Evolutionary conservation across 345 rosid species (phyloP).

Genomic region (Arabidopsis suecica): DNA sequence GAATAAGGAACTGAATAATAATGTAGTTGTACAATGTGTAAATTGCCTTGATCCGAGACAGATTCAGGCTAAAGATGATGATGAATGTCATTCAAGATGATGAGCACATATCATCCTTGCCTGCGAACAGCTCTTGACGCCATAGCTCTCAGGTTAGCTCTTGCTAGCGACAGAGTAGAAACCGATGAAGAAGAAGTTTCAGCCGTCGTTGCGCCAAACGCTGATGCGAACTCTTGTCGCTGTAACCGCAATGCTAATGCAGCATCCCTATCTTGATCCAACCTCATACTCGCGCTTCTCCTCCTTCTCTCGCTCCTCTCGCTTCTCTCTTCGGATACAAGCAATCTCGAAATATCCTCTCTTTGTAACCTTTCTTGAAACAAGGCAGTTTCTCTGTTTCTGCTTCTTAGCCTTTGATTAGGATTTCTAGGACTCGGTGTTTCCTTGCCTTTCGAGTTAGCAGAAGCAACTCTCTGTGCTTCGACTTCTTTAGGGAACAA

Average conservation of each 20-base stretch:
- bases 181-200: conserved; percentile 38
- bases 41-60: conserved; percentile 7
- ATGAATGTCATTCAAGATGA: conserved; percentile 10
- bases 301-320: conserved; percentile 51
- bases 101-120: conserved; percentile 41
- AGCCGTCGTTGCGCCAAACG: conserved; percentile 52
- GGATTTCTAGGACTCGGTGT: conserved; percentile 31
- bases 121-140: conserved; percentile 79
- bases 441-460: conserved; percentile 27
- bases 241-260: conserved; percentile 85
- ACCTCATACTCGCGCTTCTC: conserved; percentile 43
- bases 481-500: conserved; percentile 86
- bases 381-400: conserved; percentile 37
- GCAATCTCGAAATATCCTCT: conserved; percentile 63
- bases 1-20: background rate
- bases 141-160: conserved; percentile 91
- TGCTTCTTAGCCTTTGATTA: conserved; percentile 31
- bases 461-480: conserved; percentile 63
- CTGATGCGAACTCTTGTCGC: conserved; percentile 78
- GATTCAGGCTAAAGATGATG: conserved; percentile 9
- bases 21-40: background rate
- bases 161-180: conserved; percentile 54
- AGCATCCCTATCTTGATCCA: conserved; percentile 74
- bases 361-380: conserved; percentile 69
- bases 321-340: conserved; percentile 48